Evolutionary conservation across 768 basidiomycete species (phyloP).

Genomic region (Mycena polygramma): DNA sequence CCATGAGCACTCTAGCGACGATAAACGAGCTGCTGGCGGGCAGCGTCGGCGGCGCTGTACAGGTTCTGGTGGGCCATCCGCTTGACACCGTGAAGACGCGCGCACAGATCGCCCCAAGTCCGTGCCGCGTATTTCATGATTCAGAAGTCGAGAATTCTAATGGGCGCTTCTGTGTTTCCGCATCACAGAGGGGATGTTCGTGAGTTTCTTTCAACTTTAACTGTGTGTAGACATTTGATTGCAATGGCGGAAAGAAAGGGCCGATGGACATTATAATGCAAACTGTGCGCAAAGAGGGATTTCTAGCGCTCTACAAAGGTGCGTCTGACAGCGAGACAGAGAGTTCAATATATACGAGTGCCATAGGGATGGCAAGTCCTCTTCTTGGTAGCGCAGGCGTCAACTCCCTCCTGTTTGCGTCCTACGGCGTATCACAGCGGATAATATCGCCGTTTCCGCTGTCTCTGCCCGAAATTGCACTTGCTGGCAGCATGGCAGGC

Average conservation of each 20-base stretch:
- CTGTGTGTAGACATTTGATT: not conserved
- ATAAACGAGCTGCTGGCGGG: conserved; percentile 90
- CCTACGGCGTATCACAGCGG: conserved; percentile 86
- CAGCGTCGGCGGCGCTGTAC: conserved; percentile 92
- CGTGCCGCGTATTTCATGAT: conserved; percentile 41
- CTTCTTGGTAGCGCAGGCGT: conserved; percentile 95
- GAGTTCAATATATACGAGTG: not conserved
- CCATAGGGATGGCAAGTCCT: conserved; percentile 88
- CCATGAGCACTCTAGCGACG: conserved; percentile 59
- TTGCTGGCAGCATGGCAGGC: conserved; percentile 94
- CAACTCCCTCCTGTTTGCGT: conserved; percentile 94
- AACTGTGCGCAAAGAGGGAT: conserved; percentile 90
- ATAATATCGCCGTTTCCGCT: conserved; percentile 92
- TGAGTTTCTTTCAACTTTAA: conserved; percentile 54
- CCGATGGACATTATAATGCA: conserved; percentile 91
- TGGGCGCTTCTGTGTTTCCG: no score
- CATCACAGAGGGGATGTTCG: conserved; percentile 86
- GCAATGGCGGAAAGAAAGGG: conserved; percentile 72
- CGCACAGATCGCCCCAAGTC: conserved; percentile 89
- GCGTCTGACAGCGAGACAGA: conserved; percentile 8
- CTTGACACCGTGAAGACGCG: conserved; percentile 91
- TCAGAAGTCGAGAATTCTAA: no score
- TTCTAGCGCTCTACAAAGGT: conserved; percentile 97
- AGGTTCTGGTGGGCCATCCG: conserved; percentile 95
- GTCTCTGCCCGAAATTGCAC: conserved; percentile 84